Percentiles rank a stretch among this genome's conserved stretches.
Evolutionary conservation across 2,329 filamentous ascomycete species (phyloP).

Genomic region (Diaporthe vexans): DNA sequence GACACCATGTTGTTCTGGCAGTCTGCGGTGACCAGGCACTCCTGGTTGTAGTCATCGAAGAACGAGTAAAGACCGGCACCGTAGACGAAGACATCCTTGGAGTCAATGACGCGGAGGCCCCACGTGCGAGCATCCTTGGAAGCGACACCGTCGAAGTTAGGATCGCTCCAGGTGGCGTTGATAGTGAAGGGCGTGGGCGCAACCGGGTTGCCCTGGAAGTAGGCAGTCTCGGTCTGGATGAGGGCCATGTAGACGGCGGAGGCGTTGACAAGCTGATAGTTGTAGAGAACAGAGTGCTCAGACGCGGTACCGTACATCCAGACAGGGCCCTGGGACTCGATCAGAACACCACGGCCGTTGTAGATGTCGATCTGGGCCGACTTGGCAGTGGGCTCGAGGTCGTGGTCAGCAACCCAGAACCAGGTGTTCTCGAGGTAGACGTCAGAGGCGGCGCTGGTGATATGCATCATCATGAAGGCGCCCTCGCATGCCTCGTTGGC

Average conservation of each 20-base stretch:
- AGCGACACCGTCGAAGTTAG: conserved; percentile 71
- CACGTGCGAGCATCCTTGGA: conserved; percentile 79
- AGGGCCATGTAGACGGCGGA: conserved; percentile 84
- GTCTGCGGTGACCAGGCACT: conserved; percentile 74
- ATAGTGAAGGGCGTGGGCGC: conserved; percentile 75
- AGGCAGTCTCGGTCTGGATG: conserved; percentile 92
- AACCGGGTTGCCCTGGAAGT: conserved; percentile 87
- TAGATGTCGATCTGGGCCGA: conserved; percentile 82
- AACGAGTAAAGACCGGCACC: conserved; percentile 85
- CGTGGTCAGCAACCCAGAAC: conserved; percentile 93
- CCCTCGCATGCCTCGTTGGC: conserved; percentile 79
- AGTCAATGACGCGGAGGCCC: conserved; percentile 80
- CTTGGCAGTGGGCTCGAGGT: conserved; percentile 81
- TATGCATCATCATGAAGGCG: conserved; percentile 78
- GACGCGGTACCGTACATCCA: conserved; percentile 87
- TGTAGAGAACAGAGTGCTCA: conserved; percentile 78
- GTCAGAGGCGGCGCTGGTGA: conserved; percentile 70
- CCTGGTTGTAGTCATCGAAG: conserved; percentile 85
- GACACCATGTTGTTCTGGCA: conserved; percentile 86
- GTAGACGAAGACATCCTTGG: conserved; percentile 76
- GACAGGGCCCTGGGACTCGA: conserved; percentile 82
- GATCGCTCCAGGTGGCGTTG: conserved; percentile 73
- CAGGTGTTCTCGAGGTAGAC: conserved; percentile 91
- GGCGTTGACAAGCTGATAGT: conserved; percentile 87
- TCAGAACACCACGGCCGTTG: conserved; percentile 86